Percentiles rank a stretch among this genome's conserved stretches.
Evolutionary conservation across 2,329 filamentous ascomycete genomes (phyloP).

Genomic region (Aspergillus fumigatus): DNA sequence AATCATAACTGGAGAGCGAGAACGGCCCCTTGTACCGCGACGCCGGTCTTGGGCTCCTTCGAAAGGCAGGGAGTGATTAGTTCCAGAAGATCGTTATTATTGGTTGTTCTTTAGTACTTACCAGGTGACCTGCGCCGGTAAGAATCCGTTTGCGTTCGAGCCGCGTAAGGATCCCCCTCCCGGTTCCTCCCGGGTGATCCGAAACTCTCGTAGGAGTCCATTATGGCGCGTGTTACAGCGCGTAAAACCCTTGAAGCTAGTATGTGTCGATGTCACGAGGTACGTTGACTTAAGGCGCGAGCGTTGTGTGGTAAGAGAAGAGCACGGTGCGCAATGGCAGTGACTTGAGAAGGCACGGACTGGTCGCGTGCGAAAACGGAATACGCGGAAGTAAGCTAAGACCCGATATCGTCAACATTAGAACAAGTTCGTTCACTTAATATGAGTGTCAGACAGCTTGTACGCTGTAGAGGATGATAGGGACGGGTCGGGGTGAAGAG

Average conservation of each 20-base stretch:
- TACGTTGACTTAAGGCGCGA: neutral
- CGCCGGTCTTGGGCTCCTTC: constrained; percentile 40
- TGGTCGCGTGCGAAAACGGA: constrained; percentile 1
- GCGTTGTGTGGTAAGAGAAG: neutral
- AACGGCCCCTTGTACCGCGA: constrained; percentile 45
- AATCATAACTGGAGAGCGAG: constrained; percentile 58
- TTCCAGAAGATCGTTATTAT: neutral
- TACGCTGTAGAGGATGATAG: constrained; percentile 20
- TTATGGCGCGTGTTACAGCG: constrained; percentile 14
- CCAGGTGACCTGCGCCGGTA: constrained; percentile 46
- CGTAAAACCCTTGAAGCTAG: neutral
- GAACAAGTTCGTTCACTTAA: constrained; percentile 23
- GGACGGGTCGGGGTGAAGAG: constrained; percentile 19
- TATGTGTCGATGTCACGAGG: neutral
- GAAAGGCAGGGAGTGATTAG: neutral
- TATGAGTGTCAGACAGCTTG: constrained; percentile 16
- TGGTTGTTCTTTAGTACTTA: constrained; percentile 23
- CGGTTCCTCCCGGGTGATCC: constrained; percentile 41
- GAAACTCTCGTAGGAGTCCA: constrained; percentile 47
- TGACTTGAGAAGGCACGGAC: neutral
- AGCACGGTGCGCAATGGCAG: neutral
- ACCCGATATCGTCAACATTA: constrained; percentile 35
- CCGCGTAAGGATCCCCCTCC: constrained; percentile 37
- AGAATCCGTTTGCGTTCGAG: constrained; percentile 32
- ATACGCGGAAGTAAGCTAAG: constrained; percentile 29